Base-by-base conservation (phyloP, 148 eudicot species). In the Pouteria glomerata region DNA sequence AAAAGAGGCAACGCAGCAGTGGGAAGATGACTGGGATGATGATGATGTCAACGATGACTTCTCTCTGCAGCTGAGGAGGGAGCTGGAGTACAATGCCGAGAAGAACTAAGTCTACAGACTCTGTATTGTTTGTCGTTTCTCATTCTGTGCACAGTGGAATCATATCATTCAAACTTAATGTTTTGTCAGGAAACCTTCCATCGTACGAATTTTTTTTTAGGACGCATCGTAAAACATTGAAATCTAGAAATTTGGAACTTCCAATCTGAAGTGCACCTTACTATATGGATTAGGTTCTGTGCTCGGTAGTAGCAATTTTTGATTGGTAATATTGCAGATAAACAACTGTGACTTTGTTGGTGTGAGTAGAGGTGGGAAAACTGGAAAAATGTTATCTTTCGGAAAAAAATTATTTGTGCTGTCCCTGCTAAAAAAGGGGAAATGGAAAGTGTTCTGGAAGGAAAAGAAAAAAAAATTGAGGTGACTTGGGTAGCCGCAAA, bases 1-100 rank as follows among this genome's bases (percentile, higher is more conserved):
- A 24, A 90, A 83, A 79, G 97, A 86, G 74, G 85, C 85, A 70
- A 82, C 81, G 24, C 96, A 92, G 65, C 93, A 92, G 73, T 90
- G 97, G 97, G 97, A 91, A 66, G 97, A 85, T 66, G 95, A 91
- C 69, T 91, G 97, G 97, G 95, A 91, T 76, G 95, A 91, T 73
- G 97, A 91, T 29, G 95, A 89, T 74, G 97, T 89, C 69, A 89
- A 79, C 45, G 97, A 89, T 71, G 97, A 91, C 73, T 91, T 89
- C 84, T 89, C 95, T 30, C 71, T 92, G 60, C 95, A 89, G 81
- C 86, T 92, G 45, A 86, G 85, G 75, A 83, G 81, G 84, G 97
- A 89, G 72, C 79, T 92, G 37, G 95, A 87, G 76, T 83, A 63
- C 85, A 79, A 82, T 62, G 44, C 75, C 55, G 85, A 82, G 70